These are phyloP conservation scores for Trypanosomatidae sp. DNA, from an alignment of 208 protist genomes.

Conservation along the genomic window DNA sequence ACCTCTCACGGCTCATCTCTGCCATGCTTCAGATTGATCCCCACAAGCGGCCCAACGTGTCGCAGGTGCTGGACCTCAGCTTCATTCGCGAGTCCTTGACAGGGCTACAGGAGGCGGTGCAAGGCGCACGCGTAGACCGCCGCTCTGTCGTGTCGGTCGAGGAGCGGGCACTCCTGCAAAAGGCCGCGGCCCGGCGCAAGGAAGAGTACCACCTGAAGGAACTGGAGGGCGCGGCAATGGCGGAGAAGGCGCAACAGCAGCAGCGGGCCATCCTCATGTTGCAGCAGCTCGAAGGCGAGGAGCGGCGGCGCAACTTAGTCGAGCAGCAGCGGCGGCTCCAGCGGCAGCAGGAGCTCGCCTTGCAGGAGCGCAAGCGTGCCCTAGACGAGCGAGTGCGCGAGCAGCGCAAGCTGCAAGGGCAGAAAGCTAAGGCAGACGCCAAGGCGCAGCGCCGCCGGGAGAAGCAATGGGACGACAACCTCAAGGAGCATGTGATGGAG, in stretches of 20 bases:
- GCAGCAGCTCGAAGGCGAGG: constrained; percentile 54
- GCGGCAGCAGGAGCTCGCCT: constrained; percentile 49
- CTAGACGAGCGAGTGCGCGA: constrained; percentile 67
- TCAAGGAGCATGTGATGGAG: constrained; percentile 40
- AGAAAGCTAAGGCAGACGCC: constrained; percentile 42
- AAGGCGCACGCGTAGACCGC: constrained; percentile 44
- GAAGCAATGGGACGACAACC: constrained; percentile 78
- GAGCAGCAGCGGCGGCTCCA: constrained; percentile 48
- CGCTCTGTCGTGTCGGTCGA: constrained; percentile 45
- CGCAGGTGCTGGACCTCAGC: constrained; percentile 71
- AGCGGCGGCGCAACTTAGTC: constrained; percentile 44
- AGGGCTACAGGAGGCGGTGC: constrained; percentile 60
- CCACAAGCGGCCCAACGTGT: constrained; percentile 72
- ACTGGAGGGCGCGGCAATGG: constrained; percentile 46
- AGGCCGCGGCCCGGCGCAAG: constrained; percentile 31
- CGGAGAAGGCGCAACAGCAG: constrained; percentile 47
- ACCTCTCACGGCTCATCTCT: constrained; percentile 74
- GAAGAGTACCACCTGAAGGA: constrained; percentile 57
- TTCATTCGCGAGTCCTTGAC: constrained; percentile 79
- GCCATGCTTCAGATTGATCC: constrained; percentile 90
- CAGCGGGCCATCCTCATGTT: constrained; percentile 40
- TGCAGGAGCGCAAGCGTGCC: constrained; percentile 52
- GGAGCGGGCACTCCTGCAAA: constrained; percentile 46
- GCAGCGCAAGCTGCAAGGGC: constrained; percentile 55
- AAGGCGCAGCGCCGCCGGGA: constrained; percentile 53